Evolutionary conservation across 2,329 filamentous ascomycete genomes (phyloP).

Genomic region (Atkinsonella texensis): DNA sequence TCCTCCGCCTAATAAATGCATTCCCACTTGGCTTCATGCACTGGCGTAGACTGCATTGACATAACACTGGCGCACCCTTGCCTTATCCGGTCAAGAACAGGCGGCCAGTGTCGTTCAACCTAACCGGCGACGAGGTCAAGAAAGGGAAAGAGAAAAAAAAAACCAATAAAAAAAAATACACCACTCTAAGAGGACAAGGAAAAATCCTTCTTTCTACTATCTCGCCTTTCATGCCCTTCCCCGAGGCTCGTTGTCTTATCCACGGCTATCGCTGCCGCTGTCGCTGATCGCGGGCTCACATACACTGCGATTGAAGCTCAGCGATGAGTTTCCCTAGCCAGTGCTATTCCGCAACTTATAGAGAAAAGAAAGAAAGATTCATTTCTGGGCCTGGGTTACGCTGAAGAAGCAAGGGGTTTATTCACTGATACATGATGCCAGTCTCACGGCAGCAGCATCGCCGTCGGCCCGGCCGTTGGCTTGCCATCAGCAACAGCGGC

Average conservation of each 20-base stretch:
- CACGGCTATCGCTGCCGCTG: no score
- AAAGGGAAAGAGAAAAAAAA: background rate
- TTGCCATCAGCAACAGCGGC: conserved; percentile 3
- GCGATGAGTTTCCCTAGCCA: background rate
- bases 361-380: background rate
- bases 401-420: background rate
- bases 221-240: background rate
- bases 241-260: background rate
- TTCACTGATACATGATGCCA: conserved; percentile 7
- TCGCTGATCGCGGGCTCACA: background rate
- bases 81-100: conserved; percentile 5
- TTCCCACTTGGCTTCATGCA: conserved; percentile 7
- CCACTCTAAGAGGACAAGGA: background rate
- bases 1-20: conserved; percentile 2
- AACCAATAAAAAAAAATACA: background rate
- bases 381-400: background rate
- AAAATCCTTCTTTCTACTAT: background rate
- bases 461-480: conserved; percentile 6
- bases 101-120: conserved; percentile 1
- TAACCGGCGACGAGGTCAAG: background rate
- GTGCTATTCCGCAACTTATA: background rate
- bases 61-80: conserved; percentile 4
- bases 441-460: conserved; percentile 2
- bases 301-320: background rate
- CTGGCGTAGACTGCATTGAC: conserved; percentile 6